Evolutionary conservation across 1,139 yeast genomes (phyloP).

Genomic region (Blastobotrys elegans): DNA sequence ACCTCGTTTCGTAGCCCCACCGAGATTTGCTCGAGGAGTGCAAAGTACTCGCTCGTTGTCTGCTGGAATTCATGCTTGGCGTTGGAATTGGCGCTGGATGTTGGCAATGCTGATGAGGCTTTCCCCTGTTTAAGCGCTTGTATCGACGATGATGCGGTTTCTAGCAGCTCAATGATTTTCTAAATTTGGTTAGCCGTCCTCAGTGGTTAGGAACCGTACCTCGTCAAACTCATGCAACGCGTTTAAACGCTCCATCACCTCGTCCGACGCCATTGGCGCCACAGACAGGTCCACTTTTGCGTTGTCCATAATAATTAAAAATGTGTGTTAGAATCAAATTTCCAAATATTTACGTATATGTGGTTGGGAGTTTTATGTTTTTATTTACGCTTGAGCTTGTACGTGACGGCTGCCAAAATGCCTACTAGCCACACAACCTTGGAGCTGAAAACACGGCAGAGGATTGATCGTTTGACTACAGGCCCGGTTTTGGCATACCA

Average conservation of each 20-base stretch:
- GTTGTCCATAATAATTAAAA: no score
- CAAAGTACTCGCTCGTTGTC: constrained; percentile 29
- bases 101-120: constrained; percentile 21
- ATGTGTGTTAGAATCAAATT: no score
- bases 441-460: neutral
- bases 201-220: constrained; percentile 17
- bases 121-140: constrained; percentile 38
- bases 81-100: constrained; percentile 15
- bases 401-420: constrained; percentile 8
- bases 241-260: constrained; percentile 36
- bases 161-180: constrained; percentile 37
- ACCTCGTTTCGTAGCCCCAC: constrained; percentile 40
- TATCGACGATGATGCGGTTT: constrained; percentile 39
- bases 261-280: constrained; percentile 31
- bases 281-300: constrained; percentile 24
- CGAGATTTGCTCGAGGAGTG: constrained; percentile 34
- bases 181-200: constrained; percentile 11
- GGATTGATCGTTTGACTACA: constrained; percentile 15
- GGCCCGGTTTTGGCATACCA: constrained; percentile 27
- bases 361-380: neutral
- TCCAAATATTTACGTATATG: constrained; percentile 9
- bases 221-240: constrained; percentile 38
- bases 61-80: constrained; percentile 33
- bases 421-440: constrained; percentile 8
- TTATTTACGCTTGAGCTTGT: constrained; percentile 2